These are phyloP conservation scores for Colletotrichum sp. DNA, from an alignment of 2,329 filamentous ascomycete genomes.

Conservation along the genomic window DNA sequence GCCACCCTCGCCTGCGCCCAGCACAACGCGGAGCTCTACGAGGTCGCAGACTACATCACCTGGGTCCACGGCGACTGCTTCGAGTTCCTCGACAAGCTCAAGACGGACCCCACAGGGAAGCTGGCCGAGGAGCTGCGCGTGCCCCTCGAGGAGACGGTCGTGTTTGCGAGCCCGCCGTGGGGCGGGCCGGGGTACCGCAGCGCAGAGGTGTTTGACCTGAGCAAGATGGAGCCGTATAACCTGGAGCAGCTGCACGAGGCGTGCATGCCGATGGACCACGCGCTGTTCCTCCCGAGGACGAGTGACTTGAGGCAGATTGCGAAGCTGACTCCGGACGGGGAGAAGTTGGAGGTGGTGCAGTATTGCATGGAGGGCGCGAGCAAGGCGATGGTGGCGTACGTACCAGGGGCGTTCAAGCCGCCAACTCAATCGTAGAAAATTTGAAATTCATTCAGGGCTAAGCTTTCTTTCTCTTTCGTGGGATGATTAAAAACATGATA, in stretches of 20 bases:
- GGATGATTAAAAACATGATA: neutral
- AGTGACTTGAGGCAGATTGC: slow-evolving; percentile 84
- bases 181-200: slow-evolving; percentile 61
- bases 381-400: slow-evolving; percentile 76
- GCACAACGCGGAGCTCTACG: slow-evolving; percentile 88
- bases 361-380: slow-evolving; percentile 92
- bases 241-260: slow-evolving; percentile 66
- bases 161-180: slow-evolving; percentile 67
- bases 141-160: slow-evolving; percentile 45
- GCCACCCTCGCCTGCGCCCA: slow-evolving; percentile 87
- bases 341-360: slow-evolving; percentile 78
- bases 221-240: slow-evolving; percentile 87
- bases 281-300: slow-evolving; percentile 85
- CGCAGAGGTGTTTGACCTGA: slow-evolving; percentile 79
- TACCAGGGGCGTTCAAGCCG: slow-evolving; percentile 42
- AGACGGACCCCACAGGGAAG: slow-evolving; percentile 35
- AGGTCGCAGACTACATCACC: slow-evolving; percentile 73
- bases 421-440: neutral
- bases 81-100: slow-evolving; percentile 62
- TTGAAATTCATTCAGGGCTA: neutral
- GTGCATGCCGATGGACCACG: slow-evolving; percentile 65
- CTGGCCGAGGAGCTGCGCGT: slow-evolving; percentile 44
- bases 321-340: slow-evolving; percentile 50
- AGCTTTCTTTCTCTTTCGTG: neutral
- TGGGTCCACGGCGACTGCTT: slow-evolving; percentile 93